Conservation (phyloP, 2,329 filamentous ascomycete species). For the Intubia oerlemansii region DNA sequence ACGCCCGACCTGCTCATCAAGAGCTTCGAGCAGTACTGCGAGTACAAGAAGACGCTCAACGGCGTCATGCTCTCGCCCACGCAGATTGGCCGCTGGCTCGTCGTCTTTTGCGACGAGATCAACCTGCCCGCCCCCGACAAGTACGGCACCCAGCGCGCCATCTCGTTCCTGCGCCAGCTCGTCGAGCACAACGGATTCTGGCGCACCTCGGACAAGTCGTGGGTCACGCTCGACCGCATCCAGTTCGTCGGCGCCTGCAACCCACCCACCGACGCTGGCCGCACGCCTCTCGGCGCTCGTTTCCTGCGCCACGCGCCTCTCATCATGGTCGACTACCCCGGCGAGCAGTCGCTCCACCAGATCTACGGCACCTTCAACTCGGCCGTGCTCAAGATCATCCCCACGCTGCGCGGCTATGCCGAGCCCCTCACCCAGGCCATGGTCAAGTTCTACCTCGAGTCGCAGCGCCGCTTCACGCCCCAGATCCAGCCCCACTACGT, state of each 20-base stretch:
- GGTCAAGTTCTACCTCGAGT: constrained; percentile 91
- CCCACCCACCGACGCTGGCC: constrained; percentile 88
- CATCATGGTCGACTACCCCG: constrained; percentile 98
- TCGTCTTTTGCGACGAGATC: constrained; percentile 98
- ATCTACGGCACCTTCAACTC: constrained; percentile 98
- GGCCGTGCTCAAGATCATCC: constrained; percentile 90
- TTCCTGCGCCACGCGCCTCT: constrained; percentile 96
- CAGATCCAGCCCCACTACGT: constrained; percentile 98
- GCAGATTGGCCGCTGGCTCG: constrained; percentile 92
- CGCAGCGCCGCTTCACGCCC: constrained; percentile 82
- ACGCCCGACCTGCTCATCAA: constrained; percentile 96
- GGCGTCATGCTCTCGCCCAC: constrained; percentile 89
- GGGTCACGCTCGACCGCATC: constrained; percentile 93
- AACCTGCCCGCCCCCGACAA: constrained; percentile 95
- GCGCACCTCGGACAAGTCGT: constrained; percentile 90
- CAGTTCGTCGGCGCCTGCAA: constrained; percentile 99
- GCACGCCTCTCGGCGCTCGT: constrained; percentile 78
- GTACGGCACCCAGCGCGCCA: constrained; percentile 92
- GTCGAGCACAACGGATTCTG: constrained; percentile 99
- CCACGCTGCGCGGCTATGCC: constrained; percentile 81
- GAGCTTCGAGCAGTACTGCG: constrained; percentile 98
- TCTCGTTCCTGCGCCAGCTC: constrained; percentile 90
- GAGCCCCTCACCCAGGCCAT: constrained; percentile 90
- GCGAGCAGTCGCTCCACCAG: constrained; percentile 80
- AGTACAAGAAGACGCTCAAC: constrained; percentile 96